These are phyloP conservation scores for Phoenix roebelenii DNA, from an alignment of 176 grass and related monocot species.

Conservation along the genomic window DNA sequence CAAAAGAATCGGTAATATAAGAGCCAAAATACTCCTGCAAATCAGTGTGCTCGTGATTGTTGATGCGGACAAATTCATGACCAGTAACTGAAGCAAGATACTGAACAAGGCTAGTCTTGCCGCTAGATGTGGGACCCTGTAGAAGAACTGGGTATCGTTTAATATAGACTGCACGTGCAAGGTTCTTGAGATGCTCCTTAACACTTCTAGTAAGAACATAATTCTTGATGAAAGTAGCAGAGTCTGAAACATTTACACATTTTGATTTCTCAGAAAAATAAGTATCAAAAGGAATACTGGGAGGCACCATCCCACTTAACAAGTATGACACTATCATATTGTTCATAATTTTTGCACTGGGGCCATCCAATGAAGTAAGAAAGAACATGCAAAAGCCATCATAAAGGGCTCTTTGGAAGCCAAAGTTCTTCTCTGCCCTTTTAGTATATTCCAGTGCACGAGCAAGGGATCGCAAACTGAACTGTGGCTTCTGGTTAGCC, in stretches of 20 bases:
- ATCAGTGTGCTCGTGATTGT: slow-evolving; percentile 99
- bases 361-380: slow-evolving; percentile 74
- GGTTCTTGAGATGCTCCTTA: slow-evolving; percentile 67
- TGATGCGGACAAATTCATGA: slow-evolving; percentile 91
- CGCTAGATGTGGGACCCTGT: slow-evolving; percentile 93
- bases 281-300: slow-evolving; percentile 38
- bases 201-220: slow-evolving; percentile 82
- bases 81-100: slow-evolving; percentile 79
- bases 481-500: slow-evolving; percentile 90
- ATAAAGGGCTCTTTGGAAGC: slow-evolving; percentile 69
- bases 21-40: slow-evolving; percentile 94
- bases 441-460: slow-evolving; percentile 63
- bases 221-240: slow-evolving; percentile 30
- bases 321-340: slow-evolving; percentile 50
- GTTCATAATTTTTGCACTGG: slow-evolving; percentile 76
- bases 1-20: slow-evolving; percentile 63
- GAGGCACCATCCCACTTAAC: slow-evolving; percentile 39
- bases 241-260: slow-evolving; percentile 23
- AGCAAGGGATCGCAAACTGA: slow-evolving; percentile 88
- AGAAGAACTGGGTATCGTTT: slow-evolving; percentile 84
- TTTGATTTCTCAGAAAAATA: slow-evolving; percentile 41
- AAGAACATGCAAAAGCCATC: slow-evolving; percentile 99
- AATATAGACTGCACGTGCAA: slow-evolving; percentile 84
- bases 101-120: slow-evolving; percentile 88
- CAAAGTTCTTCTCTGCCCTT: slow-evolving; percentile 53